Conservation (phyloP, 2,329 filamentous ascomycete genomes). For the Scedosporium boydii region DNA sequence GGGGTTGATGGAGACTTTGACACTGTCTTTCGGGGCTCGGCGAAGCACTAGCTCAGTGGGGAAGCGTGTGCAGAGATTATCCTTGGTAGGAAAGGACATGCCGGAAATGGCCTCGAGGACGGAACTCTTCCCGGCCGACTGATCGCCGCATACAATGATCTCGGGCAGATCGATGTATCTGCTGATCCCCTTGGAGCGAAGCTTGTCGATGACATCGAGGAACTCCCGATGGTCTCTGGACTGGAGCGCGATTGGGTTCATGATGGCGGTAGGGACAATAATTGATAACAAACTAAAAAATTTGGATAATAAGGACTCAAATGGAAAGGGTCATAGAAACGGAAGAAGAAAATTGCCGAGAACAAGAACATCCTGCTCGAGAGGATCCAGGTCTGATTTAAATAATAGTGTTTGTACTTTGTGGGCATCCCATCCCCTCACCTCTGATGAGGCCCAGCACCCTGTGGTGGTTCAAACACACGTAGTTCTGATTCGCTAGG, state of each 20-base stretch:
- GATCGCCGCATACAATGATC: slow-evolving; percentile 16
- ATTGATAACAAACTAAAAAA: not conserved
- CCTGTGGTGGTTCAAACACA: too few relatives aligned
- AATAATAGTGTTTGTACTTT: too few relatives aligned
- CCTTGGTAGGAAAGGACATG: slow-evolving; percentile 15
- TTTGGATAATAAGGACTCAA: too few relatives aligned
- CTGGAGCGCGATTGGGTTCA: not conserved
- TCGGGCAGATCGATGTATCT: slow-evolving; percentile 12
- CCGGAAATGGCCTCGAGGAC: slow-evolving; percentile 15
- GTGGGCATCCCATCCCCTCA: too few relatives aligned
- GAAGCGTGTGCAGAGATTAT: slow-evolving; percentile 15
- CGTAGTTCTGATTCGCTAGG: too few relatives aligned
- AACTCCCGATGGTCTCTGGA: slow-evolving; percentile 16
- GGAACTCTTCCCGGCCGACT: slow-evolving; percentile 16
- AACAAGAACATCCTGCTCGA: too few relatives aligned
- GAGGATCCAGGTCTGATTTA: too few relatives aligned
- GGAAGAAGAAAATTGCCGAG: too few relatives aligned
- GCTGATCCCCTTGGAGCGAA: slow-evolving; percentile 11
- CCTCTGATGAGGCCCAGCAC: too few relatives aligned
- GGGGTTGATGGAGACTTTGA: slow-evolving; percentile 12
- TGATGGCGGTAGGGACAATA: not conserved
- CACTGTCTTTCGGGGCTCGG: not conserved
- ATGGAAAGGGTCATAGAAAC: too few relatives aligned
- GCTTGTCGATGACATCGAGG: slow-evolving; percentile 9
- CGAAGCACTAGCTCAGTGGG: slow-evolving; percentile 15